Conservation (phyloP, 371 early-diverging fungal genomes). For the Enteropsectra breve region DNA sequence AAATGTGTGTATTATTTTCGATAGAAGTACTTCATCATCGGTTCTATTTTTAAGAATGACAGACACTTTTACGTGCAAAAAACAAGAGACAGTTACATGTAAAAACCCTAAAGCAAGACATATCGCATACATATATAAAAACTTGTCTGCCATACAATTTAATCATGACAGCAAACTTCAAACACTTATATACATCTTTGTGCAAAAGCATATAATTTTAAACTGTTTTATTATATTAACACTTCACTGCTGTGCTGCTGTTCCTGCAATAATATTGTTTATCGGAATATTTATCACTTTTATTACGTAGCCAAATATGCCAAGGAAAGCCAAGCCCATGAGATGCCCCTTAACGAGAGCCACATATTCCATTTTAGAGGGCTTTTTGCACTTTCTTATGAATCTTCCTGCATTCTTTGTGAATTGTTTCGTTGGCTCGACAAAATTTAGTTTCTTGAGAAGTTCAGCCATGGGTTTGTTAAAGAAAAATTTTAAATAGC, state of each 20-base stretch:
- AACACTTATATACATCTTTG: neutral
- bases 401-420: constrained; percentile 36
- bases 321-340: constrained; percentile 51
- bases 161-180: no score
- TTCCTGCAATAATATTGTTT: constrained; percentile 58
- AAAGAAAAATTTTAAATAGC: no score
- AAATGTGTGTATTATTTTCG: no score
- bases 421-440: neutral
- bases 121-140: no score
- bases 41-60: no score
- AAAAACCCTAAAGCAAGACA: no score
- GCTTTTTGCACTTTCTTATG: constrained; percentile 45
- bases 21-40: no score
- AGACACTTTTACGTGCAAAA: no score
- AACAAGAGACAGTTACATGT: no score
- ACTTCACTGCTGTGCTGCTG: constrained; percentile 22
- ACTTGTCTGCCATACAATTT: no score
- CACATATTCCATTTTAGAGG: constrained; percentile 37
- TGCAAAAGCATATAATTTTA: neutral
- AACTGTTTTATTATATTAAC: constrained; percentile 1
- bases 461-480: no score
- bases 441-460: no score
- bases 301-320: constrained; percentile 56
- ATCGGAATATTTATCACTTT: constrained; percentile 60
- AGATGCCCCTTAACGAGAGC: constrained; percentile 43